Base-by-base conservation (phyloP, 345 rosid genomes). In the Salix brachista region DNA sequence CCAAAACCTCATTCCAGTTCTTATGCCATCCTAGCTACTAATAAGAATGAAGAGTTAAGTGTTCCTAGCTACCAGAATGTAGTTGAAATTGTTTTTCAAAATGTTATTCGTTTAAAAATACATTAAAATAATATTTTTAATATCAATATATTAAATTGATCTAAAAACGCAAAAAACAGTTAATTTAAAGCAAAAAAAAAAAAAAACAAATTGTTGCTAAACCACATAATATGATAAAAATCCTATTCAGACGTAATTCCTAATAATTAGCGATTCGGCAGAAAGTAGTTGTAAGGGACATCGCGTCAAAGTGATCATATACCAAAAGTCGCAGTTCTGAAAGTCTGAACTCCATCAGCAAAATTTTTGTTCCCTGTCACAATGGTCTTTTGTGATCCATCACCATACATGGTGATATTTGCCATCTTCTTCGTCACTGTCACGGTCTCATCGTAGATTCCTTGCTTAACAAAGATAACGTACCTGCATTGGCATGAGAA, bases 301-400 rank as follows among this genome's bases (percentile, higher is more conserved):
- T 0, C 50, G 28, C 21, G 12, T 36, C 23, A 30, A 64, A 25
- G 62, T 3, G 39, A 56, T 18, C 19, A 69, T 81, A 34, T 90
- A 93, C 97, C 92, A 30, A 91, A 89, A 61, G 85, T 85, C 28
- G 98, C 94, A 0, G 94, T 90, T 42, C 70, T 83, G 60, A 84
- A 91, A 72, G 92, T 87, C 48, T 83, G 84, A 58, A 90, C 79
- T 78, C 90, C 92, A 48, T 88, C 94, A 0, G 73, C 86, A 21
- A 60, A 69, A 76, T 88, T 92, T 78, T 87, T 92, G 77, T 48
- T 84, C 9, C 97, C 98, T 2, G 93, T 88, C 69, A 92, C 70
- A n/a, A 91, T 77, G 5, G 86, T 81, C 88, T 92, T 94, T 71
- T 88, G 90, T n/a, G 96, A 91, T 71, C 98, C 98, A 69, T 91